Evolutionary conservation across 2,329 filamentous ascomycete genomes (phyloP).

Genomic region (Aspergillus nomiae): DNA sequence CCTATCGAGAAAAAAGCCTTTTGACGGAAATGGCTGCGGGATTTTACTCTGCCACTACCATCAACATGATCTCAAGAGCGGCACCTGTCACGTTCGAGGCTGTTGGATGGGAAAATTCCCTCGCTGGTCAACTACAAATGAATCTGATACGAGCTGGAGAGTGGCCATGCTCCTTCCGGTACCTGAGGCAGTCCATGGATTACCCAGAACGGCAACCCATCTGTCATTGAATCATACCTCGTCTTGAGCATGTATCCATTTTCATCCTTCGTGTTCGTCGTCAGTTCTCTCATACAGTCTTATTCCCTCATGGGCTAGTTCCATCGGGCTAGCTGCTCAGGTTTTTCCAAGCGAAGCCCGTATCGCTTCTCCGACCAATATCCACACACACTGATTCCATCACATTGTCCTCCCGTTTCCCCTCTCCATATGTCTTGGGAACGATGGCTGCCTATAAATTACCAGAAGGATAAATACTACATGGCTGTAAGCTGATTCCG

Average conservation of each 20-base stretch:
- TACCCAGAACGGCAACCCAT: not conserved
- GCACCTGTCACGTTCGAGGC: no score
- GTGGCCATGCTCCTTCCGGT: not conserved
- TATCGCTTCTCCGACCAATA: not conserved
- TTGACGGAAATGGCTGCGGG: slow-evolving; percentile 2
- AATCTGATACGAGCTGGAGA: not conserved
- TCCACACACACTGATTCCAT: not conserved
- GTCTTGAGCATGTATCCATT: not conserved
- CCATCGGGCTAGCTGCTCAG: not conserved
- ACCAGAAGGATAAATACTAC: not conserved
- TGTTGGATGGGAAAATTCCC: slow-evolving; percentile 2
- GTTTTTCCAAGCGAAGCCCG: not conserved
- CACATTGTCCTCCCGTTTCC: not conserved
- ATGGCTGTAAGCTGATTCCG: not conserved
- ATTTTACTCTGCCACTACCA: not conserved
- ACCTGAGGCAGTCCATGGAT: not conserved
- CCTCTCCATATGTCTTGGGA: not conserved
- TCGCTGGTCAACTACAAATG: not conserved
- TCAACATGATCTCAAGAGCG: not conserved
- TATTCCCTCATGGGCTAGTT: not conserved
- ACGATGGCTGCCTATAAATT: not conserved
- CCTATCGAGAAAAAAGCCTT: not conserved
- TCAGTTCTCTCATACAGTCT: not conserved
- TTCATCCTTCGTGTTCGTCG: not conserved
- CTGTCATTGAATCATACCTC: not conserved